phyloP scores from a whole-genome alignment of 768 basidiomycete species.

The Grammothele lineata region DNA sequence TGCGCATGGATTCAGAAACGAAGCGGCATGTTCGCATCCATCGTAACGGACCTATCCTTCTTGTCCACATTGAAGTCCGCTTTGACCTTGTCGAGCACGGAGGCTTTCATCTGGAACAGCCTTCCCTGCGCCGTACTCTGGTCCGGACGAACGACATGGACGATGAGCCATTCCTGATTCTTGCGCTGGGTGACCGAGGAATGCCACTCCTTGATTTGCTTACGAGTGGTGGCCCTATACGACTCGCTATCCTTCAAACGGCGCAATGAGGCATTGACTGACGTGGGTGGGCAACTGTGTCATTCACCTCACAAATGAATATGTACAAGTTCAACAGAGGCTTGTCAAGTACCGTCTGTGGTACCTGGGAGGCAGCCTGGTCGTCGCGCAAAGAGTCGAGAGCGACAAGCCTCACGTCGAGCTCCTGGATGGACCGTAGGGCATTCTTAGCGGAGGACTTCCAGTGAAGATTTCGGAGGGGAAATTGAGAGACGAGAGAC shows the following conservation, averaged over 20 bases:
- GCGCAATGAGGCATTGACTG: constrained; percentile 1
- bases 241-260: constrained; percentile 53
- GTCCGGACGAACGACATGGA: constrained; percentile 80
- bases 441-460: constrained; percentile 67
- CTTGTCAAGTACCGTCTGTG: constrained; percentile 75
- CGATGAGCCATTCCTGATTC: constrained; percentile 91
- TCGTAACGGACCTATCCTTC: constrained; percentile 69
- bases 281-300: background rate
- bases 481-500: constrained; percentile 67
- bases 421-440: constrained; percentile 83
- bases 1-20: constrained; percentile 28
- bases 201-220: constrained; percentile 94
- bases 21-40: constrained; percentile 8
- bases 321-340: constrained; percentile 86
- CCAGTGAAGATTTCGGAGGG: constrained; percentile 92
- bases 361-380: constrained; percentile 62
- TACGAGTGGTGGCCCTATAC: constrained; percentile 74
- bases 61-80: constrained; percentile 91
- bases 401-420: constrained; percentile 70
- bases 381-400: constrained; percentile 70
- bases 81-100: constrained; percentile 84
- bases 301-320: constrained; percentile 80
- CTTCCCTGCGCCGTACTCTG: constrained; percentile 52
- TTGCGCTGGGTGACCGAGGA: constrained; percentile 56
- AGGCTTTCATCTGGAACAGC: constrained; percentile 81